phyloP scores from a whole-genome alignment of 2,329 filamentous ascomycete genomes.

The Fusarium sp. region DNA sequence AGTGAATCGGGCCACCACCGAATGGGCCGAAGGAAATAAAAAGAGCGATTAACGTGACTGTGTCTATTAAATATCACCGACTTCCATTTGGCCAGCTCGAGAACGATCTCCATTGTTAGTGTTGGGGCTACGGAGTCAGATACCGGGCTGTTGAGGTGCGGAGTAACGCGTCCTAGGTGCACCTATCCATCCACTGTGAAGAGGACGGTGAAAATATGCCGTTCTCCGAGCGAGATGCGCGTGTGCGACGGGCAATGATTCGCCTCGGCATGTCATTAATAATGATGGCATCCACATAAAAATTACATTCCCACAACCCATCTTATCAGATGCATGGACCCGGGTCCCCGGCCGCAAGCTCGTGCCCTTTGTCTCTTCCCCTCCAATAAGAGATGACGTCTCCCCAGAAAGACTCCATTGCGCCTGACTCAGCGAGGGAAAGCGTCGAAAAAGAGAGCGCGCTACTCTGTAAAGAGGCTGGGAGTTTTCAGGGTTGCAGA shows the following conservation, averaged over 20 bases:
- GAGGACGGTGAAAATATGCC: slow-evolving; percentile 19
- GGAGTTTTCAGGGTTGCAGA: background rate
- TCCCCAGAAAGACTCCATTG: background rate
- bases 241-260: slow-evolving; percentile 11
- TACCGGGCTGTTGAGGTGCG: slow-evolving; percentile 13
- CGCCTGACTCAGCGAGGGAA: background rate
- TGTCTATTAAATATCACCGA: slow-evolving; percentile 34
- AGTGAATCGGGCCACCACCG: slow-evolving; percentile 17
- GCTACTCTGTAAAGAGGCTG: background rate
- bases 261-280: slow-evolving; percentile 38
- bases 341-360: slow-evolving; percentile 24
- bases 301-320: slow-evolving; percentile 9
- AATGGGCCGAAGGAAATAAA: background rate
- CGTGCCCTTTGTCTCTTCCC: slow-evolving; percentile 13
- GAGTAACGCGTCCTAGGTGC: background rate
- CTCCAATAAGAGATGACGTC: background rate
- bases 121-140: slow-evolving; percentile 27
- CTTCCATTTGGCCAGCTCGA: slow-evolving; percentile 38
- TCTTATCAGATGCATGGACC: slow-evolving; percentile 45
- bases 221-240: slow-evolving; percentile 1
- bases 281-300: slow-evolving; percentile 25
- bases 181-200: background rate
- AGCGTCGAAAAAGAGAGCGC: background rate
- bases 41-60: background rate
- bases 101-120: slow-evolving; percentile 30